A percentile compares a stretch with the other conserved stretches of the same genome.
Conservation (phyloP, 768 basidiomycete genomes). For the Lentinus brumalis region DNA sequence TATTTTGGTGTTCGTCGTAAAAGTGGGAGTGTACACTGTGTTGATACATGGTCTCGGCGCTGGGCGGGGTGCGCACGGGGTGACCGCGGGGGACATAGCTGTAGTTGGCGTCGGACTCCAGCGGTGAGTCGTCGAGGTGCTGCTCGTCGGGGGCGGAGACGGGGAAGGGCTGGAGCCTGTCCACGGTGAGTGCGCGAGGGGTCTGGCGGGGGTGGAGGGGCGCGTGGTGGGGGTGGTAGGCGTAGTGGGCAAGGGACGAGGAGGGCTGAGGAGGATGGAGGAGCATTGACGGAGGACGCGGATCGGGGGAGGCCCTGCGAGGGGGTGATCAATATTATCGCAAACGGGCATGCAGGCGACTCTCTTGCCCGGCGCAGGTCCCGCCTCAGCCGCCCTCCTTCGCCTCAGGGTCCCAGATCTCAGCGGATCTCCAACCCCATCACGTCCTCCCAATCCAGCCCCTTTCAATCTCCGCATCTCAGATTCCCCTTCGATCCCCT, state of each 20-base stretch:
- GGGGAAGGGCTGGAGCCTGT: slow-evolving; percentile 11
- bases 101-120: slow-evolving; percentile 14
- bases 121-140: slow-evolving; percentile 12
- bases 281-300: slow-evolving; percentile 17
- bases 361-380: too few relatives aligned
- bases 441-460: slow-evolving; percentile 21
- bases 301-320: slow-evolving; percentile 6
- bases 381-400: neutral
- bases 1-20: slow-evolving; percentile 4
- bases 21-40: slow-evolving; percentile 5
- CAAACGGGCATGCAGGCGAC: neutral
- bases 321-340: slow-evolving; percentile 9
- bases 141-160: slow-evolving; percentile 5
- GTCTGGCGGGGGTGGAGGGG: slow-evolving; percentile 13
- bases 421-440: slow-evolving; percentile 18
- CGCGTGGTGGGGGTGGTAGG: slow-evolving; percentile 11
- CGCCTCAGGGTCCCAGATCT: slow-evolving; percentile 20
- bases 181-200: slow-evolving; percentile 21
- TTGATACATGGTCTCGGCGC: slow-evolving; percentile 20
- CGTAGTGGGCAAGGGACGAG: slow-evolving; percentile 13
- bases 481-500: slow-evolving; percentile 25
- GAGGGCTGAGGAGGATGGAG: slow-evolving; percentile 17
- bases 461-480: slow-evolving; percentile 30
- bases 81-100: slow-evolving; percentile 26
- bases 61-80: slow-evolving; percentile 14